phyloP scores from a whole-genome alignment of 164 flowering plant genomes.

The Magnolia officinalis region DNA sequence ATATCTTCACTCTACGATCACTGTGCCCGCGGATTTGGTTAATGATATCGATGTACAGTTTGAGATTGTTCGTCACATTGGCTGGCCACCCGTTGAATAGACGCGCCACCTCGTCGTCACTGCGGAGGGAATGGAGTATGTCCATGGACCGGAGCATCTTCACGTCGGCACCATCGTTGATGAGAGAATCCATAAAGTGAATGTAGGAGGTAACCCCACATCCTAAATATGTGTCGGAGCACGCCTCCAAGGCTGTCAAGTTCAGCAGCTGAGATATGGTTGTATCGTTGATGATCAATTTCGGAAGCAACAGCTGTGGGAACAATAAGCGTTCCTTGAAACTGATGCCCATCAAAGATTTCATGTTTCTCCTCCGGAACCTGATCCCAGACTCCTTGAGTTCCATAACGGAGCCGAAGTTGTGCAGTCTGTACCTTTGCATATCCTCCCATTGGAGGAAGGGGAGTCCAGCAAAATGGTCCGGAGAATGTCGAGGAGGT shows the following conservation, averaged over 20 bases:
- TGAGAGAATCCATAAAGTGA: conserved; percentile 13
- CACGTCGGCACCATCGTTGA: background rate
- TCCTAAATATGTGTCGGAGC: background rate
- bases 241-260: background rate
- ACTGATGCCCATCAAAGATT: background rate
- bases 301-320: background rate
- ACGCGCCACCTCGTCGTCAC: conserved; percentile 19
- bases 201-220: conserved; percentile 11
- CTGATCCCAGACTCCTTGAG: no score
- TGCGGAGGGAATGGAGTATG: conserved; percentile 1
- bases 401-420: no score
- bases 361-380: background rate
- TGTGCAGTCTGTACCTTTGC: background rate
- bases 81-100: no score
- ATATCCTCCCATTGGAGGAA: background rate
- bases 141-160: background rate
- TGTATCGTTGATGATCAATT: no score
- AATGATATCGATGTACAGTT: background rate
- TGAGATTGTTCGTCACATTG: conserved; percentile 9
- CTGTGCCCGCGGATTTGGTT: background rate
- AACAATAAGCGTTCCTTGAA: background rate
- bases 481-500: no score
- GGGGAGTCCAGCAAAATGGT: no score
- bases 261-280: background rate
- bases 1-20: background rate